A percentile compares a stretch with the other conserved stretches of the same genome.
phyloP scores from a whole-genome alignment of 1,139 yeast species.

The Suhomyces ambrosiae region DNA sequence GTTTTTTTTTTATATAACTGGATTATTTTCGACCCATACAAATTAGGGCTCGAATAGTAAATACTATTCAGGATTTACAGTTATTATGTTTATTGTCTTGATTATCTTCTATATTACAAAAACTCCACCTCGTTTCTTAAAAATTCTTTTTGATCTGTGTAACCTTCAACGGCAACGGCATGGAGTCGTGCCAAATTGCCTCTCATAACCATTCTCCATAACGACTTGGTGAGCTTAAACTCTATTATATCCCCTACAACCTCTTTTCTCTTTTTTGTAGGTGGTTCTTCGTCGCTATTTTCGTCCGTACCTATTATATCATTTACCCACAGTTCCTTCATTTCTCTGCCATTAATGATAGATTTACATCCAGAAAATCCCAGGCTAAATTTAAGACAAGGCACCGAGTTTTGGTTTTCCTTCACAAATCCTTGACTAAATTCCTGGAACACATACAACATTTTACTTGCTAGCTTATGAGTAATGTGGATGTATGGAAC shows the following conservation, averaged over 20 bases:
- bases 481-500: constrained; percentile 31
- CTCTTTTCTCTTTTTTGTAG: constrained; percentile 18
- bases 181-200: constrained; percentile 30
- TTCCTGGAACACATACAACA: constrained; percentile 31
- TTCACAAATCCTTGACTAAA: constrained; percentile 25
- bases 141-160: constrained; percentile 28
- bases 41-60: too few species aligned
- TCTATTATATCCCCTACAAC: constrained; percentile 39
- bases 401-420: constrained; percentile 18
- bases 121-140: constrained; percentile 23
- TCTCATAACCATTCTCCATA: constrained; percentile 37
- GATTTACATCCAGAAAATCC: constrained; percentile 33
- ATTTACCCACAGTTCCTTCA: constrained; percentile 39
- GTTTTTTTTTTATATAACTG: too few species aligned
- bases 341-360: constrained; percentile 38
- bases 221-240: constrained; percentile 32
- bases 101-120: constrained; percentile 15
- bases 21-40: too few species aligned
- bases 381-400: constrained; percentile 26
- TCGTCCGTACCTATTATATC: constrained; percentile 25
- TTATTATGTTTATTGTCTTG: neutral
- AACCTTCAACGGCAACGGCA: constrained; percentile 36
- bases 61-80: too few species aligned
- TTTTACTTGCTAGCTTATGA: constrained; percentile 26
- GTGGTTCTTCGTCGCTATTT: constrained; percentile 8